Conservation (phyloP, 371 early-diverging fungal species). For the Mucor indicus region DNA sequence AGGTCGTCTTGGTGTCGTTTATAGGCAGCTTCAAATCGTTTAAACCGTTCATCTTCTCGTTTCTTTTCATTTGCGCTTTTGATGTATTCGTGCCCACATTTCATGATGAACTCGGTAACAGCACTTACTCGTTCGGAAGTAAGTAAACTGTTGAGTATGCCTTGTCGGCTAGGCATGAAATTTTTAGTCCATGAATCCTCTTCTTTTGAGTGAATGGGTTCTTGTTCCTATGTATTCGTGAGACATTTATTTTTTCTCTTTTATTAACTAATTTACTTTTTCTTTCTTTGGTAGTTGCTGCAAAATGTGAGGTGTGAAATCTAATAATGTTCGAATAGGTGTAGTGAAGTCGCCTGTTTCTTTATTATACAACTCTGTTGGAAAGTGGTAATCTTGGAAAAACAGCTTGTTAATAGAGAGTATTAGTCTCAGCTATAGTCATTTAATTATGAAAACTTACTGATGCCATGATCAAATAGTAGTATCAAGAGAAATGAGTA, state of each 20-base stretch:
- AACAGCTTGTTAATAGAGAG: constrained; percentile 36
- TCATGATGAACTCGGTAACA: constrained; percentile 14
- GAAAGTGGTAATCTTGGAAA: constrained; percentile 58
- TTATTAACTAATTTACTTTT: constrained; percentile 15
- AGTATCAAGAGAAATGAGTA: background rate
- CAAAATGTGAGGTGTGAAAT: constrained; percentile 57
- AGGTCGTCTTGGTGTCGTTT: background rate
- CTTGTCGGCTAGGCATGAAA: background rate
- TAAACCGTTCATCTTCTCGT: background rate
- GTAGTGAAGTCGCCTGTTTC: constrained; percentile 48
- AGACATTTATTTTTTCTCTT: background rate
- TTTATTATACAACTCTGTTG: constrained; percentile 49
- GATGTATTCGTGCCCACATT: constrained; percentile 24
- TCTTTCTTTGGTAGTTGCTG: constrained; percentile 41
- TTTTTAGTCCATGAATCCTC: constrained; percentile 25
- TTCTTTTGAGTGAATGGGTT: constrained; percentile 18
- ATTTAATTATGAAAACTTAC: background rate
- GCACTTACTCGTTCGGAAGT: constrained; percentile 9
- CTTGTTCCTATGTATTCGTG: constrained; percentile 12
- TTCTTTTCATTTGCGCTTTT: constrained; percentile 12
- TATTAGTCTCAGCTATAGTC: background rate
- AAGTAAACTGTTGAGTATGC: constrained; percentile 7
- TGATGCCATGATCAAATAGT: background rate
- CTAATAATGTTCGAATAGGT: constrained; percentile 49
- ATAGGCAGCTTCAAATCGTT: background rate